phyloP scores from a whole-genome alignment of 164 flowering plant species.

The Tinospora cordifolia region DNA sequence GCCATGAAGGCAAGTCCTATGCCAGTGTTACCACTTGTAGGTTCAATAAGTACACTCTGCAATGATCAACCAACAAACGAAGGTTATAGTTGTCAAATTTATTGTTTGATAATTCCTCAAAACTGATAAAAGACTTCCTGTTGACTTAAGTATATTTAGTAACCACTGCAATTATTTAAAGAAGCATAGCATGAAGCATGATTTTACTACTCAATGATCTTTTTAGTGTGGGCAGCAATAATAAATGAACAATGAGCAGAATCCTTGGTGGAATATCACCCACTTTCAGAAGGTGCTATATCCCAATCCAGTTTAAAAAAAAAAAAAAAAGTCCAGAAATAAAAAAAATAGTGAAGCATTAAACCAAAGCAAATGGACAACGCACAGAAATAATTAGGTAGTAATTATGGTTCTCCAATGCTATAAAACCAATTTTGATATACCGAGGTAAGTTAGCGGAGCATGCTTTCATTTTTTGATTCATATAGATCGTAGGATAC shows the following conservation, averaged over 20 bases:
- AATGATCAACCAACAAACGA: slow-evolving; percentile 6
- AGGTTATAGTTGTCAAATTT: neutral
- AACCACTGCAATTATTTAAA: neutral
- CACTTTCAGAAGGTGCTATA: neutral
- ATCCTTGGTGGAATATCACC: neutral
- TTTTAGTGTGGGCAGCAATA: neutral
- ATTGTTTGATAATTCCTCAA: neutral
- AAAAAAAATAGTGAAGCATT: too few species aligned
- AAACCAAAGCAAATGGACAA: too few species aligned
- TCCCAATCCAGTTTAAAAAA: neutral
- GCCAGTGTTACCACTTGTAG: slow-evolving; percentile 81
- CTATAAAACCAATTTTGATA: neutral
- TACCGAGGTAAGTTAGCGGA: neutral
- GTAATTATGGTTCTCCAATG: too few species aligned
- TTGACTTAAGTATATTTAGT: neutral
- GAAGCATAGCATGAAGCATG: neutral
- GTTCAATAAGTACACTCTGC: slow-evolving; percentile 73
- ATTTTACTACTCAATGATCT: neutral
- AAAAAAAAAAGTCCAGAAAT: neutral
- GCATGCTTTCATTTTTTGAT: neutral
- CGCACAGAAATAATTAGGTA: too few species aligned
- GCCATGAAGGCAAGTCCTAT: slow-evolving; percentile 38
- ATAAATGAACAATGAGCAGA: neutral
- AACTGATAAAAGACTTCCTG: neutral
- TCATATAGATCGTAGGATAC: neutral